Evolutionary conservation across 495 filamentous ascomycete genomes (phyloP).

Genomic region (Hypoxylon perforatum): DNA sequence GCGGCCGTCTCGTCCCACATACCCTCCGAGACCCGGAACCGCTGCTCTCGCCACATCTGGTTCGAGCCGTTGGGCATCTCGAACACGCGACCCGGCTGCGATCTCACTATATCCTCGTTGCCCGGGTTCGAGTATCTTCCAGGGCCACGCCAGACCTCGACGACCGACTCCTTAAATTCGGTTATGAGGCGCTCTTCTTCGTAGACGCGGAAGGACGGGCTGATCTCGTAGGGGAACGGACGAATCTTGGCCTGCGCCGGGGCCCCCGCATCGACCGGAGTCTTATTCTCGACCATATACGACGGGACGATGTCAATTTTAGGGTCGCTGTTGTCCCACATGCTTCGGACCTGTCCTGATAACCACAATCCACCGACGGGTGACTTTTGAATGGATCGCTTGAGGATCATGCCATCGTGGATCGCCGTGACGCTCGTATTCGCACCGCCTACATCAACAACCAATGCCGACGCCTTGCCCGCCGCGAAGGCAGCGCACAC

Average conservation of each 20-base stretch:
- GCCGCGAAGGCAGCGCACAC: constrained; percentile 78
- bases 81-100: constrained; percentile 81
- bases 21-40: constrained; percentile 85
- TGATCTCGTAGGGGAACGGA: constrained; percentile 72
- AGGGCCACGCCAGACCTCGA: constrained; percentile 90
- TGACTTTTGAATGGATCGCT: constrained; percentile 85
- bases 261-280: constrained; percentile 86
- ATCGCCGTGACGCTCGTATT: constrained; percentile 91
- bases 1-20: constrained; percentile 86
- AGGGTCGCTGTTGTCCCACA: constrained; percentile 80
- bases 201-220: constrained; percentile 77
- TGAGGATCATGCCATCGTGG: constrained; percentile 92
- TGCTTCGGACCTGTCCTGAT: constrained; percentile 82
- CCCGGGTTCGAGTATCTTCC: constrained; percentile 69
- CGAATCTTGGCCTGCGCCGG: constrained; percentile 70
- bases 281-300: constrained; percentile 87
- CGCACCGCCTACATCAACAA: constrained; percentile 91
- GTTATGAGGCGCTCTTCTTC: constrained; percentile 93
- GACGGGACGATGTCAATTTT: constrained; percentile 84
- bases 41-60: constrained; percentile 88
- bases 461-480: constrained; percentile 90
- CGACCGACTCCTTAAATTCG: constrained; percentile 97
- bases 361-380: constrained; percentile 89
- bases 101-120: constrained; percentile 73
- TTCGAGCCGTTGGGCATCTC: constrained; percentile 97